Evolutionary conservation across 345 rosid species (phyloP), one percentile per base, ranked within the genome.

Genomic region (rapeseed (Brassica napus)): DNA sequence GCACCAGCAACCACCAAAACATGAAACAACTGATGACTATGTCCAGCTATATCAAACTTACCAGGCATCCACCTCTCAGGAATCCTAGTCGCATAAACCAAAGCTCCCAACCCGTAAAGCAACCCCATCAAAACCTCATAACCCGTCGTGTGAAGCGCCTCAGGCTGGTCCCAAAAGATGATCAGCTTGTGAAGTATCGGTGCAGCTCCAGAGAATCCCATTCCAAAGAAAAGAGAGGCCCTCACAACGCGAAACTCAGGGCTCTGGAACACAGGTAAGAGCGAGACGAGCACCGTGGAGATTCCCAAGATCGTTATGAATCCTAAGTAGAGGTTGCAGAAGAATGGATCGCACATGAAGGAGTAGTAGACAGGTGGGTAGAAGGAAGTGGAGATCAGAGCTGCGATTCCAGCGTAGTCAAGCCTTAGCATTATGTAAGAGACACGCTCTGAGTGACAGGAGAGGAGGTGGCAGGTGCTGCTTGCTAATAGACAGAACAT

Each of bases 21-120:
- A 78, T 92, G 98, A 81, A 94, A 94, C 63, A 92, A 88, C 62
- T 94, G 98, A 75, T 94, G 98, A 68, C 98, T 94, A 55, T 94
- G 97, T 66, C 98, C 97, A 6, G 97, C 97, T 73, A 94, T 89
- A 86, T 94, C 98, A 14, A 92, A 92, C 70, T 89, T 92, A 6
- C 98, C 98, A 0, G 98, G 98, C 95, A 82, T 91, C 98, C 98
- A 94, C 57, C 98, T 78, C 81, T 94, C 93, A 0, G 97, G 98
- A 26, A 92, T 82, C 84, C 98, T 90, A 6, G 91, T 85, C 0
- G 97, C 98, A 55, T 91, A 92, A 34, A 92, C 87, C 63, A 91
- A 69, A 32, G 95, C 98, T 69, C 97, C 97, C 4, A 88, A 9
- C 7, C 92, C 93, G 23, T 91, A 86, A 5, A 88, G 77, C 61